Percentiles rank a stretch among this genome's conserved stretches.
phyloP scores from a whole-genome alignment of 148 eudicot genomes.

The Rheum nobile region DNA sequence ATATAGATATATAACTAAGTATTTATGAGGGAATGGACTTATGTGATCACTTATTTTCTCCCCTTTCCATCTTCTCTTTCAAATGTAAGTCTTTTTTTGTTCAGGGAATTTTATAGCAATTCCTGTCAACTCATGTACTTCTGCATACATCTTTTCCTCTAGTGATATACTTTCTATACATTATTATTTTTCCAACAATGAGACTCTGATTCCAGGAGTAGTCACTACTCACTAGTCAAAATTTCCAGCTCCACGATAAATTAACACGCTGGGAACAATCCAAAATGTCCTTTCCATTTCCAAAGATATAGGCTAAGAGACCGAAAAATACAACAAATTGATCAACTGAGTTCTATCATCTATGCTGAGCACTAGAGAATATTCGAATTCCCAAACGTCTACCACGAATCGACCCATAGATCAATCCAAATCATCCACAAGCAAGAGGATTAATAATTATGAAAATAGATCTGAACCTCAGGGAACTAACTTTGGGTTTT shows the following conservation, averaged over 20 bases:
- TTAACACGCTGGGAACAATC: not conserved
- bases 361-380: not conserved
- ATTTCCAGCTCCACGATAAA: not conserved
- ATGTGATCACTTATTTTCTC: not conserved
- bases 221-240: too few relatives aligned
- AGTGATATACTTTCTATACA: not conserved
- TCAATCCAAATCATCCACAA: not conserved
- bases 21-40: not conserved
- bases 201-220: not conserved
- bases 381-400: not conserved
- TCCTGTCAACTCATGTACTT: not conserved
- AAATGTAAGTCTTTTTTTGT: not conserved
- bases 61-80: not conserved
- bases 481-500: slow-evolving; percentile 43
- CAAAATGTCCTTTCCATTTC: not conserved
- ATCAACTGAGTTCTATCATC: not conserved
- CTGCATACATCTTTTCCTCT: not conserved
- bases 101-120: not conserved
- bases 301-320: not conserved
- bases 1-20: not conserved
- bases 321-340: not conserved
- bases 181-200: not conserved
- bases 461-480: not conserved
- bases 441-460: not conserved
- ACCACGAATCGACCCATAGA: not conserved